Evolutionary conservation across 2,329 filamentous ascomycete genomes (phyloP), one percentile per base, ranked within the genome.

Genomic region (Exophiala bonariae): DNA sequence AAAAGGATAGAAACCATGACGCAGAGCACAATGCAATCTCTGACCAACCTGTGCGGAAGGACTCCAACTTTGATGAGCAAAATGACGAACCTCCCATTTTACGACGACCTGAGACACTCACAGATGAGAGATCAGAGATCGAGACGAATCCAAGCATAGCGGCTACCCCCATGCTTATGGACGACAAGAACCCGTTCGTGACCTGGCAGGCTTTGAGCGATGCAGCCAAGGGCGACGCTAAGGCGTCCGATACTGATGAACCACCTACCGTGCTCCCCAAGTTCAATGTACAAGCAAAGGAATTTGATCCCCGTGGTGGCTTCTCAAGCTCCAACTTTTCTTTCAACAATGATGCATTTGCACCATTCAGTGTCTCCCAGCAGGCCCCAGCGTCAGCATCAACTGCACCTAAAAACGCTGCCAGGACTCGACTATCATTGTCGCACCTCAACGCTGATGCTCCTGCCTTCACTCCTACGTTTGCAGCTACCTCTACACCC

Each of bases 211-310:
- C 47, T 26, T 38, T 55, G 35, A 54, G 45, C 23, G 50, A 58
- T 34, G 55, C 55, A 5, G 52, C 50, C 10, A 55, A 52, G 37
- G 52, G 41, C 36, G 52, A 55, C 32, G 23, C 57, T 20, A 38
- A 46, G 17, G 59, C 63, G 6, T 22, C 35, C 4, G 17, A 35
- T 19, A 47, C 57, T 37, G 61, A 62, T 40, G 59, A 59, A 11
- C 48, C 51, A n/a, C 10, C 36, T 39, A 75, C 83, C 3, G 91
- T 76, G 0, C 67, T 84, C 34, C 89, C 89, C 1, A 91, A 85
- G 57, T 79, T 97, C 58, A 97, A 97, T 60, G 90, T 95, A 22
- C 82, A 86, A 53, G 92, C 92, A 0, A 87, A 90, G 37, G 89
- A 93, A 61, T 92, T 92, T 67, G 78, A 85, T 45, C 79, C 80